These are phyloP conservation scores for Bacidia rubella DNA, from an alignment of 495 filamentous ascomycete genomes.

Conservation along the genomic window DNA sequence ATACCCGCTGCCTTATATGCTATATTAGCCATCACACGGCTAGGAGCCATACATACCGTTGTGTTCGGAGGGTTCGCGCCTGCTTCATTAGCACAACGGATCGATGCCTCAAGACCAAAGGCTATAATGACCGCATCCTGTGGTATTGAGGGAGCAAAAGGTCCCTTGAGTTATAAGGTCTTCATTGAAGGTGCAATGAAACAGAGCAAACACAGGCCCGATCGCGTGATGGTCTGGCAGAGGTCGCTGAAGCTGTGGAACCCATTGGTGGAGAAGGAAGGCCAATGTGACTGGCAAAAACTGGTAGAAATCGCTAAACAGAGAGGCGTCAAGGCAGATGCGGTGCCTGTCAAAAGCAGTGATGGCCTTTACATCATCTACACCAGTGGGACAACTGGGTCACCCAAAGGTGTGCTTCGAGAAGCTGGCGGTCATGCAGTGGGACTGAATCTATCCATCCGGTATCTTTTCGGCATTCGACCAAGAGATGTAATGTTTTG, in stretches of 20 bases:
- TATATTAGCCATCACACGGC: slow-evolving; percentile 63
- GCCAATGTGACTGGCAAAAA: slow-evolving; percentile 68
- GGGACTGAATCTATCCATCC: slow-evolving; percentile 64
- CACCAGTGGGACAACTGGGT: slow-evolving; percentile 71
- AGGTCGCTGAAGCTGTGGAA: slow-evolving; percentile 66
- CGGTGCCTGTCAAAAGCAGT: slow-evolving; percentile 62
- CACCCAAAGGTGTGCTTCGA: slow-evolving; percentile 78
- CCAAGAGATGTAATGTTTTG: slow-evolving; percentile 77
- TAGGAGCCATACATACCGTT: slow-evolving; percentile 81
- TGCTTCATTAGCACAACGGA: slow-evolving; percentile 70
- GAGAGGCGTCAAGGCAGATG: slow-evolving; percentile 48
- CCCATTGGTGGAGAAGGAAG: slow-evolving; percentile 42
- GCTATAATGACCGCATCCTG: slow-evolving; percentile 80
- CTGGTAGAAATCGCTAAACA: slow-evolving; percentile 53
- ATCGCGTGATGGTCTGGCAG: slow-evolving; percentile 62
- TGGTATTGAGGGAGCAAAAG: slow-evolving; percentile 79
- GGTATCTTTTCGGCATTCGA: slow-evolving; percentile 63
- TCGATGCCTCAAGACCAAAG: slow-evolving; percentile 64
- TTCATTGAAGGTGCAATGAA: slow-evolving; percentile 56
- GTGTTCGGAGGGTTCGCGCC: slow-evolving; percentile 89
- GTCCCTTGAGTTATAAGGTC: slow-evolving; percentile 53
- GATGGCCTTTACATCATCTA: slow-evolving; percentile 87
- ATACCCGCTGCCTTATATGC: slow-evolving; percentile 78
- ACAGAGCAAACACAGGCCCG: slow-evolving; percentile 47
- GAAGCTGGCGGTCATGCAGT: slow-evolving; percentile 82